Evolutionary conservation across 2,329 filamentous ascomycete species (phyloP).

Genomic region (Dactylellina leptospora): DNA sequence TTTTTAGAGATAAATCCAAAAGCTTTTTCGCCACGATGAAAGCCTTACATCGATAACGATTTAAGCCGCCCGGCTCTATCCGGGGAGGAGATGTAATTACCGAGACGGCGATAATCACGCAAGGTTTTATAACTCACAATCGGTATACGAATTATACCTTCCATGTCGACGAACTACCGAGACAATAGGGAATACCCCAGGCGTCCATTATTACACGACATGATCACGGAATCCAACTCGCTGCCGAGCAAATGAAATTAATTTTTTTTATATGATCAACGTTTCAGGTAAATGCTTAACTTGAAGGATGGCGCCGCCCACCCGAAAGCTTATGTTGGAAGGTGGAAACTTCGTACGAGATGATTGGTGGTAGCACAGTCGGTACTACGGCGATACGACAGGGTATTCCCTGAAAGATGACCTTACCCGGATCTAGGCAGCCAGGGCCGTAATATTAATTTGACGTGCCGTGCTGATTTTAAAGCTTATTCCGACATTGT

Average conservation of each 20-base stretch:
- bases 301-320: conserved; percentile 1
- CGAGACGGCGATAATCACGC: neutral
- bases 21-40: too few species aligned
- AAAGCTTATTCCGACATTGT: neutral
- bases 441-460: neutral
- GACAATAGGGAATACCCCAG: neutral
- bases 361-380: conserved; percentile 11
- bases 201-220: neutral
- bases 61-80: neutral
- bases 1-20: too few species aligned
- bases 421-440: conserved; percentile 5
- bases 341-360: neutral
- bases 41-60: neutral
- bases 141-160: neutral
- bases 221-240: too few species aligned
- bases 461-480: conserved; percentile 1
- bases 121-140: neutral
- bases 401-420: neutral
- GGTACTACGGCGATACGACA: neutral
- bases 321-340: conserved; percentile 2
- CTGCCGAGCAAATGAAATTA: neutral
- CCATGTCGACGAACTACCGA: conserved; percentile 14
- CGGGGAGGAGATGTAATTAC: neutral
- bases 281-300: conserved; percentile 6
- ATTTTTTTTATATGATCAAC: neutral